These are phyloP conservation scores for Sphaerulina vaccinii DNA, from an alignment of 2,329 filamentous ascomycete genomes.

Conservation along the genomic window DNA sequence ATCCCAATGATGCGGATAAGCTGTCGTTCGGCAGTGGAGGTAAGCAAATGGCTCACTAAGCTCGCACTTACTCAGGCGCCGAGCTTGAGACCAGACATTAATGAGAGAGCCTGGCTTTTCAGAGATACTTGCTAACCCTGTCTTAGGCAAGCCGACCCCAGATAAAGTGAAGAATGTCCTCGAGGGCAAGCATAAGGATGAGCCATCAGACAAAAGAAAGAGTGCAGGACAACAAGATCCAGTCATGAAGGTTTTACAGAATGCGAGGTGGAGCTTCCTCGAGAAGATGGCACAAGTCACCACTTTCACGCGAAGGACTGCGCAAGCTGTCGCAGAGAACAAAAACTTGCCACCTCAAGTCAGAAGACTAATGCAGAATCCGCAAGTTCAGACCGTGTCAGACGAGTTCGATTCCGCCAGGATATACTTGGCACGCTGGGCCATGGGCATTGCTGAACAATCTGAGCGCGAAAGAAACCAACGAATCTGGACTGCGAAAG, in stretches of 20 bases:
- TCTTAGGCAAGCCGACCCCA: constrained; percentile 53
- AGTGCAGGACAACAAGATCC: constrained; percentile 72
- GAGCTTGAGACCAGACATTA: too few species aligned
- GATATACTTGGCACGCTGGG: constrained; percentile 92
- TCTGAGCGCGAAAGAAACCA: constrained; percentile 83
- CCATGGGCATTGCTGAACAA: constrained; percentile 97
- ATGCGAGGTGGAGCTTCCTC: constrained; percentile 92
- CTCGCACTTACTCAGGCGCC: too few species aligned
- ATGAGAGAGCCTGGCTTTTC: too few species aligned
- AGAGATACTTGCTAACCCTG: too few species aligned
- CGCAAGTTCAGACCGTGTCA: constrained; percentile 90
- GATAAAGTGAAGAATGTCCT: constrained; percentile 46
- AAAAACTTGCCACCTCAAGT: constrained; percentile 88
- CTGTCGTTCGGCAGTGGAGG: constrained; percentile 66
- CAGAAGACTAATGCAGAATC: constrained; percentile 77
- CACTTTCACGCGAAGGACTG: constrained; percentile 87
- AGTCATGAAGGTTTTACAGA: constrained; percentile 88
- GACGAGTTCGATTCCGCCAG: constrained; percentile 97
- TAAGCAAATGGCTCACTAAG: too few species aligned
- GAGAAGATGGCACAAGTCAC: constrained; percentile 98
- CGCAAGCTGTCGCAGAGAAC: constrained; percentile 88
- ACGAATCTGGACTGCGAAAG: constrained; percentile 87
- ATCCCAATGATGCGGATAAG: constrained; percentile 81
- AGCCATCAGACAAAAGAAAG: constrained; percentile 29
- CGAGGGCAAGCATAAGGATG: constrained; percentile 39